Conservation (phyloP, 1,139 yeast species). For the Hemisphaericaspora xylanilytica region DNA sequence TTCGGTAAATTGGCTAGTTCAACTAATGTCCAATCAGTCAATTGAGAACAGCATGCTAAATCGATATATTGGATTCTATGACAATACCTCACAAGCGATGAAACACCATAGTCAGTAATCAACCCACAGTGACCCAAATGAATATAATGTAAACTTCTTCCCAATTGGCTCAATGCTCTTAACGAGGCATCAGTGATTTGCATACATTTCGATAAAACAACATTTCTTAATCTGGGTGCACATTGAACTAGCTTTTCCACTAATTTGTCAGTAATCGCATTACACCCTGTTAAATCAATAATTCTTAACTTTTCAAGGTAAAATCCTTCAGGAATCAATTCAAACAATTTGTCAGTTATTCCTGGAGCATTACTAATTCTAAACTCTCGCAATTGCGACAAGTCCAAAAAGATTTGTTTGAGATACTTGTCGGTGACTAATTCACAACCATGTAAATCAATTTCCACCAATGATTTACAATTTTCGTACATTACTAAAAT, state of each 20-base stretch:
- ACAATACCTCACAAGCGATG: conserved; percentile 71
- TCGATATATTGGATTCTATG: conserved; percentile 89
- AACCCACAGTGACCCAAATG: conserved; percentile 93
- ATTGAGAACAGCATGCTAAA: conserved; percentile 88
- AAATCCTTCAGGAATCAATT: conserved; percentile 41
- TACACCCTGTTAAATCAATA: conserved; percentile 83
- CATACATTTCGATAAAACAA: conserved; percentile 85
- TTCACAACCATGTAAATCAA: conserved; percentile 84
- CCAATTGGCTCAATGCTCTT: conserved; percentile 67
- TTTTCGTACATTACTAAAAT: conserved; percentile 60
- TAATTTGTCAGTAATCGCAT: conserved; percentile 74
- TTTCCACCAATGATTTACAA: conserved; percentile 82
- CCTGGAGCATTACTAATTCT: conserved; percentile 74
- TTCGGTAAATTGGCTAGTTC: conserved; percentile 78
- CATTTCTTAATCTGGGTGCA: conserved; percentile 86
- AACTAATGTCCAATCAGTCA: conserved; percentile 79
- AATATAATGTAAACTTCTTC: conserved; percentile 80
- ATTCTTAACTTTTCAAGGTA: conserved; percentile 60
- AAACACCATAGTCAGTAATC: conserved; percentile 87
- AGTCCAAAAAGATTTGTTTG: conserved; percentile 57
- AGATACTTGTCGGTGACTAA: conserved; percentile 65
- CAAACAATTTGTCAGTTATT: conserved; percentile 64
- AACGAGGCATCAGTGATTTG: conserved; percentile 83
- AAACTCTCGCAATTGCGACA: conserved; percentile 77
- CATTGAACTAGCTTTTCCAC: conserved; percentile 68